Evolutionary conservation across 768 basidiomycete species (phyloP).

Genomic region (Filobasidium wieringae): DNA sequence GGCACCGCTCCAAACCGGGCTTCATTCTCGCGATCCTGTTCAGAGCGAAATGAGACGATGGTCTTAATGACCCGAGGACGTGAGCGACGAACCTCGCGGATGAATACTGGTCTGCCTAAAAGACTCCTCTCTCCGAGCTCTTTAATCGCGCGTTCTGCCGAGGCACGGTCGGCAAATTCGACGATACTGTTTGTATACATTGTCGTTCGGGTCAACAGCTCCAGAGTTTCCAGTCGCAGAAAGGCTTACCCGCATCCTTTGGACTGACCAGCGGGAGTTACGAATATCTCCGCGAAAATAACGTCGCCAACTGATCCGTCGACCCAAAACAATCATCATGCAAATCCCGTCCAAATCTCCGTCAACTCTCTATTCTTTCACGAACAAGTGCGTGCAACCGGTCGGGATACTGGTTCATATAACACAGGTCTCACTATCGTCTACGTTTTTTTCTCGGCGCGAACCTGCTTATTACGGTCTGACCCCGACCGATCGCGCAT

Average conservation of each 20-base stretch:
- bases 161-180: slow-evolving; percentile 81
- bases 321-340: slow-evolving; percentile 9
- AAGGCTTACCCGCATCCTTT: slow-evolving; percentile 91
- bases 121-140: slow-evolving; percentile 80
- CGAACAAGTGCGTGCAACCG: no score
- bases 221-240: not conserved
- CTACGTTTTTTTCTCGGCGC: not conserved
- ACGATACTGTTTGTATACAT: slow-evolving; percentile 57
- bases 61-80: not conserved
- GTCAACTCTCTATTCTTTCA: slow-evolving; percentile 9
- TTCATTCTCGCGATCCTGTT: slow-evolving; percentile 87
- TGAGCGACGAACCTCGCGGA: slow-evolving; percentile 66
- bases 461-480: no score
- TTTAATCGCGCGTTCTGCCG: slow-evolving; percentile 74
- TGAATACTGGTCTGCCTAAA: slow-evolving; percentile 89
- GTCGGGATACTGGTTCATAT: no score
- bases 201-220: not conserved
- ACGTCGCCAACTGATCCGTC: slow-evolving; percentile 71
- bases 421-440: not conserved
- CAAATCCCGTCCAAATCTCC: slow-evolving; percentile 18
- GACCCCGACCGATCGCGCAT: slow-evolving; percentile 38
- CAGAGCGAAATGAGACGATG: not conserved
- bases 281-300: slow-evolving; percentile 97
- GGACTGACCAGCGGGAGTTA: slow-evolving; percentile 89
- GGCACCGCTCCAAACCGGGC: slow-evolving; percentile 92